Conservation (phyloP, 2,329 filamentous ascomycete species). For the Phyllosticta capitalensis region DNA sequence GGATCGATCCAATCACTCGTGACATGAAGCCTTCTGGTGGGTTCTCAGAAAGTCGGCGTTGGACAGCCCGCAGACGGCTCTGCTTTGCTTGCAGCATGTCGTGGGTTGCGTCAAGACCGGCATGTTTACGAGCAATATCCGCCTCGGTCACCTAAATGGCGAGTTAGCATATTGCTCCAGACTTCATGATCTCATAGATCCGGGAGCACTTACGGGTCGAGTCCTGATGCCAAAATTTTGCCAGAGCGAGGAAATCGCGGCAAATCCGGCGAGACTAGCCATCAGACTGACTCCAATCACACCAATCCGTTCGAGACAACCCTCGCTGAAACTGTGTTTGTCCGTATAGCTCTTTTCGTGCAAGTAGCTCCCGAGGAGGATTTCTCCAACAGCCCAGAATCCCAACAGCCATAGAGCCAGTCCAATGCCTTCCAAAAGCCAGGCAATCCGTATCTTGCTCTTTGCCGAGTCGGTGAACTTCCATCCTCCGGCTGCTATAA, state of each 20-base stretch:
- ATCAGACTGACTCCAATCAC: constrained; percentile 80
- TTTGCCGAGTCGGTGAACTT: constrained; percentile 44
- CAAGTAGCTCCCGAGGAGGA: constrained; percentile 47
- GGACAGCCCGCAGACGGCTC: constrained; percentile 59
- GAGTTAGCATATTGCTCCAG: constrained; percentile 13
- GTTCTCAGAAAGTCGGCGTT: constrained; percentile 50
- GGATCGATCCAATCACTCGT: constrained; percentile 63
- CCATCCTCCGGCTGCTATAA: constrained; percentile 50
- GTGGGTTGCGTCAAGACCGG: constrained; percentile 65
- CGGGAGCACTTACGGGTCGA: constrained; percentile 38
- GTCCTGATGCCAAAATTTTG: constrained; percentile 64
- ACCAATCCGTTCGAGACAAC: constrained; percentile 57
- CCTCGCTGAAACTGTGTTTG: constrained; percentile 42
- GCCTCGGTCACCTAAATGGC: constrained; percentile 48
- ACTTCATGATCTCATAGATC: too few relatives aligned
- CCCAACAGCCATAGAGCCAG: constrained; percentile 60
- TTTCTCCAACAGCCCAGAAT: constrained; percentile 68
- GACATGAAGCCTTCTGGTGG: constrained; percentile 53
- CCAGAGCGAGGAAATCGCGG: constrained; percentile 80
- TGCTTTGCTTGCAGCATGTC: constrained; percentile 72
- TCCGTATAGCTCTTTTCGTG: constrained; percentile 36
- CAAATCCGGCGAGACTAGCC: constrained; percentile 81
- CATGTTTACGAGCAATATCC: constrained; percentile 67
- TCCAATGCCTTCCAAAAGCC: constrained; percentile 52
- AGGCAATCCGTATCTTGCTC: constrained; percentile 51